Percentiles rank a stretch among this genome's conserved stretches.
Evolutionary conservation across 176 grass and related monocot species (phyloP).

Genomic region (Pharus latifolius): DNA sequence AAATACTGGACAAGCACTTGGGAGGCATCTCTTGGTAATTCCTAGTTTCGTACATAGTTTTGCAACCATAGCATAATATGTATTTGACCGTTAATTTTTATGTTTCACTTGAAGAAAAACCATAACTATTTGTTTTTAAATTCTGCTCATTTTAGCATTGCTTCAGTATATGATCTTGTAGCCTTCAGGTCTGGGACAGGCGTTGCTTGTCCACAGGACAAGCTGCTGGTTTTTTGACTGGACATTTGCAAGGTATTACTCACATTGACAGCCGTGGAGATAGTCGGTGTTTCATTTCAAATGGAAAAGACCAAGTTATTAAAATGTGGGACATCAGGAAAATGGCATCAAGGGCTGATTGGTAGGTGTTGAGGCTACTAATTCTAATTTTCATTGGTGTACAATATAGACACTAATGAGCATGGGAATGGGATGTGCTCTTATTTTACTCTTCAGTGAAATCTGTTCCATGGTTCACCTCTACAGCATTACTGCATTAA

Average conservation of each 20-base stretch:
- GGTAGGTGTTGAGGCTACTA: constrained; percentile 17
- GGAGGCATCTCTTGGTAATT: too few relatives aligned
- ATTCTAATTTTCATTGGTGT: neutral
- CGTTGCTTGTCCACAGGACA: constrained; percentile 58
- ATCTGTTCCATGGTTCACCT: too few relatives aligned
- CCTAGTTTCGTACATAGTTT: too few relatives aligned
- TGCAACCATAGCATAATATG: too few relatives aligned
- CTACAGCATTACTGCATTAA: too few relatives aligned
- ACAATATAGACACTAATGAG: too few relatives aligned
- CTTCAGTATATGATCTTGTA: constrained; percentile 15
- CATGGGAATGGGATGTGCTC: too few relatives aligned
- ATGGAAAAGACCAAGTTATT: constrained; percentile 80
- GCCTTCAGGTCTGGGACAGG: constrained; percentile 78
- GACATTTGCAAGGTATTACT: constrained; percentile 78
- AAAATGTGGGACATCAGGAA: constrained; percentile 90
- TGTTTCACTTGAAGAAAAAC: neutral
- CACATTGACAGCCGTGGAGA: constrained; percentile 86
- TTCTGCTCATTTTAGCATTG: constrained; percentile 6
- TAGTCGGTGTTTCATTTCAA: constrained; percentile 89
- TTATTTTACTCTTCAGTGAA: too few relatives aligned
- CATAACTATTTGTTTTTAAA: neutral
- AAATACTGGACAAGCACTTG: too few relatives aligned
- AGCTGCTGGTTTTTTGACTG: constrained; percentile 61
- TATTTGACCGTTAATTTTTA: too few relatives aligned
- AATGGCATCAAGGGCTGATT: constrained; percentile 54